These are phyloP conservation scores for Anthostomella pinea DNA, from an alignment of 2,329 filamentous ascomycete genomes.

Conservation along the genomic window DNA sequence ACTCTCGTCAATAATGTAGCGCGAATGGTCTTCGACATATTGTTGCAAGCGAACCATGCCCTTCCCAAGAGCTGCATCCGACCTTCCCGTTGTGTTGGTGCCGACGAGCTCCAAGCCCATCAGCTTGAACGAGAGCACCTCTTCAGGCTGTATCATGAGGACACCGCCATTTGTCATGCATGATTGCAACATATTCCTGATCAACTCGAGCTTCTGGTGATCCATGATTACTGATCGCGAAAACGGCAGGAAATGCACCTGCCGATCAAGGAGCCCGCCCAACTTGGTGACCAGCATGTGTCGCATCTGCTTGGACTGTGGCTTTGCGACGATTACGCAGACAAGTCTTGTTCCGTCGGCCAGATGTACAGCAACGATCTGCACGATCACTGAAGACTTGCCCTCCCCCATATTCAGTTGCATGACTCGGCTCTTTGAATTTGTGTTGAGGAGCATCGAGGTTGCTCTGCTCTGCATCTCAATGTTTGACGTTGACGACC, in stretches of 20 bases:
- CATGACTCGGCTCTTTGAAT: no score
- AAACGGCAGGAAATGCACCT: constrained; percentile 57
- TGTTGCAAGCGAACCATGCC: constrained; percentile 40
- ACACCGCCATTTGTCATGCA: constrained; percentile 53
- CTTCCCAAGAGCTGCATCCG: constrained; percentile 27
- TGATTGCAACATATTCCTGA: constrained; percentile 39
- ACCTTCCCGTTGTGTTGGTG: no score
- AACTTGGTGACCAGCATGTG: constrained; percentile 54
- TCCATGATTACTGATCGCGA: constrained; percentile 48
- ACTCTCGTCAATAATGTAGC: constrained; percentile 63
- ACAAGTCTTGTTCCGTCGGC: constrained; percentile 51
- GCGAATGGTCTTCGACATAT: constrained; percentile 41
- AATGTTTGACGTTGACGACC: no score
- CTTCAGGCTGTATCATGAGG: constrained; percentile 61
- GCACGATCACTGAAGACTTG: constrained; percentile 67
- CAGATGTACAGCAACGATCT: constrained; percentile 55
- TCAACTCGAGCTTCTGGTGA: neutral
- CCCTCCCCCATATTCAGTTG: constrained; percentile 73
- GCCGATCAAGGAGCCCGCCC: constrained; percentile 52
- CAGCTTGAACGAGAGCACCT: constrained; percentile 61
- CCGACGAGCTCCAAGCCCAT: constrained; percentile 54
- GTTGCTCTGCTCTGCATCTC: no score
- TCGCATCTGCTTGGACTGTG: constrained; percentile 59
- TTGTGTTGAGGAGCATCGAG: no score
- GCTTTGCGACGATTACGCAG: constrained; percentile 59